Base-by-base conservation (phyloP, 2,329 filamentous ascomycete species). In the Didymella pomorum region DNA sequence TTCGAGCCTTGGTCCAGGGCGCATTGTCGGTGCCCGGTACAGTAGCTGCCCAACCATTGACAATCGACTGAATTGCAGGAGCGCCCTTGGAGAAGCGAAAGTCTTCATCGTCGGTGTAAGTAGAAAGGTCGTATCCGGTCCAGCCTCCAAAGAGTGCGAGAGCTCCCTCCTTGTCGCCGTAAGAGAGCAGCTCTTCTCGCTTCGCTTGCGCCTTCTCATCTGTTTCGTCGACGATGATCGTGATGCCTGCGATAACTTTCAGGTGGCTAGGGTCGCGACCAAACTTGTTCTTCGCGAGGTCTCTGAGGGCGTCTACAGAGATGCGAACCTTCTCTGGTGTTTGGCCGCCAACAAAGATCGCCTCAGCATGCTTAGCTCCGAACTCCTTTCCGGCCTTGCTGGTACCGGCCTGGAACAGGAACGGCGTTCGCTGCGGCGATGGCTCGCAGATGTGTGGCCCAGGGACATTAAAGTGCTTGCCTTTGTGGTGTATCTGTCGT, bases 61-160 rank as follows among this genome's bases (percentile, higher is more conserved):
- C 60, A 9, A 60, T 58, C 3, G 55, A 59, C 47, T 62, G 61
- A 8, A 64, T 43, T 1, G 43, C 56, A 20, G 43, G 43, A 23
- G 14, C 16, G 11, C 41, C 25, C 26, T 28, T 28, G 20, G 47
- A 21, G 10, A 42, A 33, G 20, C 45, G 52, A 3, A 49, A 48
- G 7, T 54, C 35, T 21, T 58, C 37, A 26, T 58, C 56, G 16
- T 53, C 50, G 2, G 39, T 28, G 35, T 87, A 88, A 28, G 79
- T 74, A 7, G 79, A 78, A 28, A 88, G 74, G 66, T 89, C 84
- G 44, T 87, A 85, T 1, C 86, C 89, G 0, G 88, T 90, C 88
- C 88, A 91, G 1, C 89, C 89, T 11, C 88, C 87, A 65, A 91
- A 91, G 18, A 91, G 74, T 1, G 88, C 86, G 48, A 90, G 71